These are phyloP conservation scores for Clausena lansium DNA, from an alignment of 345 rosid species.

Conservation along the genomic window DNA sequence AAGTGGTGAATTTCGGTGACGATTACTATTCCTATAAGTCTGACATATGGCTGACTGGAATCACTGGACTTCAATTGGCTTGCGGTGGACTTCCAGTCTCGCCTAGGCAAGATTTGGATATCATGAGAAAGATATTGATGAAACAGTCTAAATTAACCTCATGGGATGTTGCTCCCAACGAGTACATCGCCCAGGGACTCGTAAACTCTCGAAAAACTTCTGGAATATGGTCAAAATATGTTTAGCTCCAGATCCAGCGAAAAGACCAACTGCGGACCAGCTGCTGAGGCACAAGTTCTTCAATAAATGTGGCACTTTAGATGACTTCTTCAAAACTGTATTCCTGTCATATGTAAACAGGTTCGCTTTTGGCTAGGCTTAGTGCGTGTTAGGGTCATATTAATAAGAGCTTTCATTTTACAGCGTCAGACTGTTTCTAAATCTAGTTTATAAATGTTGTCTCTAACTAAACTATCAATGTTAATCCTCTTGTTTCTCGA, in stretches of 20 bases:
- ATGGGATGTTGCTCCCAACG: not conserved
- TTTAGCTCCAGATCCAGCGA: not conserved
- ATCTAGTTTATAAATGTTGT: too few relatives aligned
- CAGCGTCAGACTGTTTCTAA: too few relatives aligned
- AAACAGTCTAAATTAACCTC: not conserved
- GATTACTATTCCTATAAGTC: not conserved
- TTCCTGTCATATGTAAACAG: not conserved
- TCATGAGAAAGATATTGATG: not conserved
- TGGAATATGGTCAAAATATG: not conserved
- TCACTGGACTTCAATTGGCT: not conserved
- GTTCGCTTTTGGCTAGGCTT: not conserved
- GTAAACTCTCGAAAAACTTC: not conserved
- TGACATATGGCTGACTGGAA: not conserved
- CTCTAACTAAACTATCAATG: too few relatives aligned
- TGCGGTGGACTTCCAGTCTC: not conserved
- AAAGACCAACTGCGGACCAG: not conserved
- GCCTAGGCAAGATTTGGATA: not conserved
- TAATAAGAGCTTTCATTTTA: not conserved
- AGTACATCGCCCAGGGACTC: not conserved
- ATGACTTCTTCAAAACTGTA: not conserved
- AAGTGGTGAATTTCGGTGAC: not conserved
- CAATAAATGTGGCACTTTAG: not conserved
- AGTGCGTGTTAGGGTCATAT: not conserved
- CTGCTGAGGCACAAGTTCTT: not conserved
- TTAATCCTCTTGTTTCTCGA: too few relatives aligned